These are phyloP conservation scores for Crithidia fasciculata DNA, from an alignment of 208 protist species.

Conservation along the genomic window DNA sequence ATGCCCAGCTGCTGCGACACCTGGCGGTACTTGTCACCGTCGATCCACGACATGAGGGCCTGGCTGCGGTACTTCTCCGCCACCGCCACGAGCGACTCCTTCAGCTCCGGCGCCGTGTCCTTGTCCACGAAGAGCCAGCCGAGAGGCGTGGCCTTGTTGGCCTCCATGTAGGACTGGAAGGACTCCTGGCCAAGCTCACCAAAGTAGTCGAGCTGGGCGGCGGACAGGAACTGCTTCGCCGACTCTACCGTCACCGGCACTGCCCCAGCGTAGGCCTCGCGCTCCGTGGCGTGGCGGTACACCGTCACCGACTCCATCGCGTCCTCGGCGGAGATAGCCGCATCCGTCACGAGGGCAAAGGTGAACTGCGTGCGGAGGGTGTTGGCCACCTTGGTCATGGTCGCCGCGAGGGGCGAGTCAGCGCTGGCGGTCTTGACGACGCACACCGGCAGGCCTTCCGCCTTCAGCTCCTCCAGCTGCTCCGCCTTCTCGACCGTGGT, in stretches of 20 bases:
- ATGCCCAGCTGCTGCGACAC: slow-evolving; percentile 72
- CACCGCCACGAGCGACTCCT: slow-evolving; percentile 42
- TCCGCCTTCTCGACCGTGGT: slow-evolving; percentile 36
- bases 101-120: slow-evolving; percentile 26
- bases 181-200: slow-evolving; percentile 72
- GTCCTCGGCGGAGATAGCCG: slow-evolving; percentile 43
- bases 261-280: slow-evolving; percentile 47
- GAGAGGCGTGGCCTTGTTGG: slow-evolving; percentile 42
- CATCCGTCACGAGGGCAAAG: slow-evolving; percentile 71
- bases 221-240: slow-evolving; percentile 63
- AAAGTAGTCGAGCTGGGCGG: slow-evolving; percentile 53
- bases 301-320: slow-evolving; percentile 73
- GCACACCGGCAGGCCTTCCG: slow-evolving; percentile 43
- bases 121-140: slow-evolving; percentile 78
- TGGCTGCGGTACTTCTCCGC: slow-evolving; percentile 79
- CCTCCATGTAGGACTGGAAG: slow-evolving; percentile 75
- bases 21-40: slow-evolving; percentile 68
- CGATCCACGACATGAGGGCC: slow-evolving; percentile 76
- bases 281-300: slow-evolving; percentile 50
- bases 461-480: slow-evolving; percentile 72
- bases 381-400: slow-evolving; percentile 40
- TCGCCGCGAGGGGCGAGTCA: slow-evolving; percentile 41
- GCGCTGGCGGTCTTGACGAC: slow-evolving; percentile 58
- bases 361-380: slow-evolving; percentile 47
- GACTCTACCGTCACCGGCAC: slow-evolving; percentile 39